phyloP scores from a whole-genome alignment of 331 rosid genomes.

The Quercus phellos region DNA sequence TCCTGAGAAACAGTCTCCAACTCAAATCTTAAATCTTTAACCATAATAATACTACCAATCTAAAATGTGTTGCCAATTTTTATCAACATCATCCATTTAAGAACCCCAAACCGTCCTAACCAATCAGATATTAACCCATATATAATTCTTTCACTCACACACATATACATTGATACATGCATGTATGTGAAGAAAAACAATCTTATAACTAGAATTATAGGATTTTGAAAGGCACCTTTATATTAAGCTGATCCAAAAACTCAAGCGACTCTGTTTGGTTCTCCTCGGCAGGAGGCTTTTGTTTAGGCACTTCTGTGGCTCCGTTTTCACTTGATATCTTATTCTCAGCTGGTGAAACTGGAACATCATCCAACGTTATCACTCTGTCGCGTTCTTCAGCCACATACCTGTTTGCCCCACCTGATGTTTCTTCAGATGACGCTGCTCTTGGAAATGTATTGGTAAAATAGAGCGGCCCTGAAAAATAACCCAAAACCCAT shows the following conservation, averaged over 20 bases:
- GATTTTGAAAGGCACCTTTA: conserved; percentile 27
- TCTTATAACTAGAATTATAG: not conserved
- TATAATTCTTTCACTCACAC: no score
- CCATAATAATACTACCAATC: no score
- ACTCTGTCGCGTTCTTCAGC: conserved; percentile 39
- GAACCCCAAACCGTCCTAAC: no score
- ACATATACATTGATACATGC: no score
- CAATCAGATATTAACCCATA: no score
- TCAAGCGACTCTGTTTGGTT: conserved; percentile 33
- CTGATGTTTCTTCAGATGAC: conserved; percentile 52
- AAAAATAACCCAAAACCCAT: not conserved
- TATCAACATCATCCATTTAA: no score
- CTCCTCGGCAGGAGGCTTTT: conserved; percentile 32
- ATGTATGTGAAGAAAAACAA: not conserved
- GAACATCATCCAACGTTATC: conserved; percentile 31
- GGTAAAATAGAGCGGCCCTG: conserved; percentile 41
- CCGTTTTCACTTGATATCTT: conserved; percentile 21
- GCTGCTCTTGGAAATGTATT: conserved; percentile 36
- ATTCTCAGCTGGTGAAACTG: conserved; percentile 27
- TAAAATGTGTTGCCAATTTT: no score
- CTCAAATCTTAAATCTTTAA: no score
- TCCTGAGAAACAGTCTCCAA: no score
- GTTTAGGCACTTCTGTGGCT: conserved; percentile 29
- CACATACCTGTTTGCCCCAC: conserved; percentile 30
- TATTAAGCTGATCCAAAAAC: conserved; percentile 41